Base-by-base conservation (phyloP, 1,284 basidiomycete species). In the Sanghuangporus baumii region DNA sequence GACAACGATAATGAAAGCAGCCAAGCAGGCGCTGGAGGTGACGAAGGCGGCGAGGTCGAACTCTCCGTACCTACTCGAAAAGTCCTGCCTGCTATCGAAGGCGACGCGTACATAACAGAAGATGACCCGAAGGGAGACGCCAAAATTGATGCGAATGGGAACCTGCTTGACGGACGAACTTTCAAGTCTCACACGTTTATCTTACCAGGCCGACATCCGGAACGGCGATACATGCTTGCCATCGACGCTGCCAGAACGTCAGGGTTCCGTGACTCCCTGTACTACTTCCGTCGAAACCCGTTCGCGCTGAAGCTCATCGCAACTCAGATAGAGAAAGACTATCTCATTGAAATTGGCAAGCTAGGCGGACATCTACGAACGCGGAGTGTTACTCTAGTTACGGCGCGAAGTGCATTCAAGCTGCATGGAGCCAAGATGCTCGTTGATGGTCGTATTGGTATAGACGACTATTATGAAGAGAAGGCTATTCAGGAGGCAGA, bases 231-330 rank as follows among this genome's bases (percentile, higher is more conserved):
- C 77, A 93, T 97, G 83, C 89, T 99, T 51, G 94, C 96, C 11
- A 98, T 99, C 66, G 96, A 99, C 71, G 96, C 95, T 4, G 96
- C 96, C 0, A 87, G 96, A 31, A 93, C 93, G 3, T 95, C 93
- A 46, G 97, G 96, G 1, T 98, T 95, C 76, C 87, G 94, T 61
- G 97, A 99, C 75, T 98, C 96, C 8, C 79, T 98, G 11, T 98
- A 97, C 74, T 98, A 98, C 74, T 96, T 98, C 76, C 89, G 97
- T 11, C 84, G 93, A 6, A 96, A 96, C 69, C 87, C 88, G 0
- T 84, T 93, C 38, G 89, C 97, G 23, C 82, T 94, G 79, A 98
- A 98, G 75, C 81, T 97, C 60, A 89, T 89, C 67, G 91, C 93
- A 43, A 89, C 87, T 0, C 88, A 92, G 61, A 81, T 84, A 18